phyloP scores from a whole-genome alignment of 208 protist species.

The Sergeia podlipaevii region DNA sequence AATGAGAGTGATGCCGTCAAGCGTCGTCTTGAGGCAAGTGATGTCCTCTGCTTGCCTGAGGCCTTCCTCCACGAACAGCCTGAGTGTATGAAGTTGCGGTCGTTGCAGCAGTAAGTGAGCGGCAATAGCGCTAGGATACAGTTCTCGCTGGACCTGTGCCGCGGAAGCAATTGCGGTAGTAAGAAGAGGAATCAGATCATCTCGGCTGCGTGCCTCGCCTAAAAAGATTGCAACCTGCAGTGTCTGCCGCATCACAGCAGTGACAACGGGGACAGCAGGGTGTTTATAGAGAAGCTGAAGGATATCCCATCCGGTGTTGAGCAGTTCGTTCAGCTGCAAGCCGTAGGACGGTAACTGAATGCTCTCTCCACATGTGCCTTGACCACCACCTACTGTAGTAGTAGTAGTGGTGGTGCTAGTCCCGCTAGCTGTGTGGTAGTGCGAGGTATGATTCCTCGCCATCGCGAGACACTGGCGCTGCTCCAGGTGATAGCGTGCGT shows the following conservation, averaged over 20 bases:
- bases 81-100: conserved; percentile 43
- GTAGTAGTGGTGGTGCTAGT: no score
- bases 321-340: conserved; percentile 33
- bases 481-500: conserved; percentile 43
- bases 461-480: conserved; percentile 18
- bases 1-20: conserved; percentile 39
- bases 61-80: conserved; percentile 68
- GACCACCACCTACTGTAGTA: not conserved
- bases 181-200: conserved; percentile 71
- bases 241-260: conserved; percentile 28
- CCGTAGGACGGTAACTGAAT: no score
- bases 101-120: conserved; percentile 39
- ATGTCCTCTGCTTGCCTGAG: conserved; percentile 32
- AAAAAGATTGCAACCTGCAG: conserved; percentile 48
- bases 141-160: conserved; percentile 38
- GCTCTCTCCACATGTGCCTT: no score
- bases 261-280: conserved; percentile 23
- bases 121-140: conserved; percentile 52
- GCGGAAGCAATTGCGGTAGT: conserved; percentile 49
- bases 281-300: conserved; percentile 54
- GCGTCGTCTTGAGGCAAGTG: conserved; percentile 28
- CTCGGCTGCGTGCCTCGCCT: conserved; percentile 45
- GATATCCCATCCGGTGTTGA: conserved; percentile 56
- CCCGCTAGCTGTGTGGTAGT: not conserved
- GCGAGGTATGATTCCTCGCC: no score